phyloP scores from a whole-genome alignment of 2,329 filamentous ascomycete species.

The Phoma sp. region DNA sequence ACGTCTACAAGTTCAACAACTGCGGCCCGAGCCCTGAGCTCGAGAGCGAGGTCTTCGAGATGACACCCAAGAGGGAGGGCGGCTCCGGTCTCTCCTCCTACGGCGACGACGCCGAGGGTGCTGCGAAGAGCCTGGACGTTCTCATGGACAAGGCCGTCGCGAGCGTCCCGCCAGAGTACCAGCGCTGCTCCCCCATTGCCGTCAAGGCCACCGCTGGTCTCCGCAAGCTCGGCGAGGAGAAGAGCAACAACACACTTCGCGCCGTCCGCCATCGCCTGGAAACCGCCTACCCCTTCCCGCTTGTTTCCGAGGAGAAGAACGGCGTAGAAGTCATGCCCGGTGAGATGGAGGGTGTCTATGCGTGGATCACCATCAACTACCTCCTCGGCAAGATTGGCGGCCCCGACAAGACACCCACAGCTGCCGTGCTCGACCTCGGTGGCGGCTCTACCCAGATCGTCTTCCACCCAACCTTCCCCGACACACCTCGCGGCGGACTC shows the following conservation, averaged over 20 bases:
- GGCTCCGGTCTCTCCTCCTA: constrained; percentile 85
- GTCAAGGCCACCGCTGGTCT: constrained; percentile 97
- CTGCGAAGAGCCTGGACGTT: constrained; percentile 86
- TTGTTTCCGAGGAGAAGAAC: constrained; percentile 82
- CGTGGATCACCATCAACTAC: constrained; percentile 99
- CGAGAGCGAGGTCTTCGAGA: constrained; percentile 90
- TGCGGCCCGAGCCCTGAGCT: constrained; percentile 94
- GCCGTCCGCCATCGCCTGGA: constrained; percentile 86
- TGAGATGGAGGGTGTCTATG: constrained; percentile 95
- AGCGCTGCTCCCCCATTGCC: constrained; percentile 91
- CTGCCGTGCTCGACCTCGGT: constrained; percentile 93
- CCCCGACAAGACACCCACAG: constrained; percentile 87
- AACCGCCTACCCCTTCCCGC: constrained; percentile 90
- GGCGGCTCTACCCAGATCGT: constrained; percentile 98
- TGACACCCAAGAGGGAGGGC: constrained; percentile 85
- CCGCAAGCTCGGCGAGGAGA: constrained; percentile 81
- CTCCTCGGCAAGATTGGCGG: constrained; percentile 96
- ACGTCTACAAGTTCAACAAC: constrained; percentile 99
- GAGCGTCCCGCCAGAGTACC: constrained; percentile 85
- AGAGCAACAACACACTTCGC: constrained; percentile 82
- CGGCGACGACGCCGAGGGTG: constrained; percentile 82
- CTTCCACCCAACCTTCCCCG: constrained; percentile 92
- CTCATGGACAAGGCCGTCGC: constrained; percentile 87
- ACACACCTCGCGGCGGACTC: constrained; percentile 75
- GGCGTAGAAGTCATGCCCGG: constrained; percentile 98